Base-by-base conservation (phyloP, 1,139 yeast species). In the Blastobotrys elegans region DNA sequence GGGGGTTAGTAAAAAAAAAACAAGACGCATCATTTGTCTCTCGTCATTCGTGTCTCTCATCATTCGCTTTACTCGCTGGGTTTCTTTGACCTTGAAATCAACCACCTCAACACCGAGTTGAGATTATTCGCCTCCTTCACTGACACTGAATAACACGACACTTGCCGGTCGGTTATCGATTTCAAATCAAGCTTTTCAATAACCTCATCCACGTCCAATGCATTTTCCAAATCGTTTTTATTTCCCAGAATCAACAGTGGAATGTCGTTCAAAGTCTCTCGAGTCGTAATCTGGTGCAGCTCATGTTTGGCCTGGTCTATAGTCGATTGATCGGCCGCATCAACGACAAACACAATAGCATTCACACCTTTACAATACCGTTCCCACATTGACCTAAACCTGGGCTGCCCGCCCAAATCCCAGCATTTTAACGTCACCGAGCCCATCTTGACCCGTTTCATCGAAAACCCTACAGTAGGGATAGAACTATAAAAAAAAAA, bases 391-490 rank as follows among this genome's bases (percentile, higher is more conserved):
- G 69, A 59, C 43, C 72, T 50, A 53, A 68, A 68, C 41, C 72
- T 55, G 10, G 71, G 70, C 54, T 68, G 72, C 2, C 72, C 72
- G 20, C 72, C 72, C 27, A 68, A 53, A 59, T 68, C 72, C 72
- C 72, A 68, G 57, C 71, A 68, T 56, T 68, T 68, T 26, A 68
- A 54, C 22, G 68, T 66, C 16, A 68, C 72, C 13, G 62, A 56
- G n/a, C 71, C 71, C 50, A 63, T 60, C 41, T 60, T 61, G 38
- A 68, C 64, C 40, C 66, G 54, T 47, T 66, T 66, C 69, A 68
- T 64, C 10, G 70, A 65, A 52, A 68, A 68, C 20, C 72, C 72
- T 14, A 68, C 69, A 4, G 72, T 68, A 3, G 72, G 72, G 43
- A 68, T 66, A 11, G 71, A 64, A 47, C 67, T 63, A 33, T 14